phyloP scores from a whole-genome alignment of 2,329 filamentous ascomycete genomes.

The Elsinoe australis region DNA sequence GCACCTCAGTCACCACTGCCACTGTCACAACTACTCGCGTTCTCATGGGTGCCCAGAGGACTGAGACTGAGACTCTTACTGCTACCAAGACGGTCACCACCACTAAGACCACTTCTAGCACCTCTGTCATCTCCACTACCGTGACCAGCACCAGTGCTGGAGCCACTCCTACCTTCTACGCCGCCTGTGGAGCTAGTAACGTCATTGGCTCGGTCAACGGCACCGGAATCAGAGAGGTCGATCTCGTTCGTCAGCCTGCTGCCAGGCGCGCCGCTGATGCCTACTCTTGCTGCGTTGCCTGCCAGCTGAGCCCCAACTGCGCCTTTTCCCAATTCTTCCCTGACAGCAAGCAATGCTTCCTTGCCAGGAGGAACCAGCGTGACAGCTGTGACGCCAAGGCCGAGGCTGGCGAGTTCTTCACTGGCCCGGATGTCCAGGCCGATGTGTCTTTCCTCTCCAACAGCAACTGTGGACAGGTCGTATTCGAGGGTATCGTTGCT shows the following conservation, averaged over 20 bases:
- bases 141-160: background rate
- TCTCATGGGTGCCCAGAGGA: background rate
- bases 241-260: background rate
- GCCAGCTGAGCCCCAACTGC: slow-evolving; percentile 5
- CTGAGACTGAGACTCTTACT: slow-evolving; percentile 7
- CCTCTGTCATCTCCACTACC: background rate
- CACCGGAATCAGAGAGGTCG: slow-evolving; percentile 10
- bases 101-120: background rate
- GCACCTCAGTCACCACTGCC: background rate
- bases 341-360: background rate
- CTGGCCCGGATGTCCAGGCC: background rate
- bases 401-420: slow-evolving; percentile 14
- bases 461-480: slow-evolving; percentile 3
- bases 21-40: background rate
- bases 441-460: slow-evolving; percentile 8
- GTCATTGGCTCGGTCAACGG: slow-evolving; percentile 6
- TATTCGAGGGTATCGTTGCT: slow-evolving; percentile 1
- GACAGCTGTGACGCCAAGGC: background rate
- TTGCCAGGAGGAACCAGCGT: background rate
- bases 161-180: slow-evolving; percentile 11
- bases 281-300: slow-evolving; percentile 13
- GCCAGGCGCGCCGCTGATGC: background rate
- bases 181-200: slow-evolving; percentile 6
- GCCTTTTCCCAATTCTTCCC: slow-evolving; percentile 11
- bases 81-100: background rate